phyloP scores from a whole-genome alignment of 495 filamentous ascomycete genomes.

The Penicillium angulare region DNA sequence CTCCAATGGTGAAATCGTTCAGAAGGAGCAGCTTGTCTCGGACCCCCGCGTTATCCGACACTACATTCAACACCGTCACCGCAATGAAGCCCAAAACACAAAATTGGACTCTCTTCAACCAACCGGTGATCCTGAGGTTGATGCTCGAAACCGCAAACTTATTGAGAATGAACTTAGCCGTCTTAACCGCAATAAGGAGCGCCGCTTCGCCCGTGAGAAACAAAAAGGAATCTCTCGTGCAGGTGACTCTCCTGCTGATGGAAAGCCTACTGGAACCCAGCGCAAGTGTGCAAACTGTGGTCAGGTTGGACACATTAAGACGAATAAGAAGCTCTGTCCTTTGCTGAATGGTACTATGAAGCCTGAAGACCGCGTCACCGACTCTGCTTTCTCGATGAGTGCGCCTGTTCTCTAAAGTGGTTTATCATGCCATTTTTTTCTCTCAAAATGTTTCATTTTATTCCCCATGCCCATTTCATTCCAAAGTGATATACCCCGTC shows the following conservation, averaged over 20 bases:
- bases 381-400: constrained; percentile 54
- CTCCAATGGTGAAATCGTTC: constrained; percentile 59
- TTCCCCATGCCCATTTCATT: background rate
- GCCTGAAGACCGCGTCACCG: constrained; percentile 58
- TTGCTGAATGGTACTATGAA: constrained; percentile 85
- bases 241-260: constrained; percentile 40
- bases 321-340: constrained; percentile 98
- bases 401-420: constrained; percentile 37
- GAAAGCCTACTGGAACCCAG: constrained; percentile 65
- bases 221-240: constrained; percentile 63
- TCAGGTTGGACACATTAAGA: constrained; percentile 94
- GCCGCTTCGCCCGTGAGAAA: constrained; percentile 86
- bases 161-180: constrained; percentile 75
- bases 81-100: constrained; percentile 61
- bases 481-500: constrained; percentile 13
- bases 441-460: background rate
- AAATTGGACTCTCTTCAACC: constrained; percentile 64
- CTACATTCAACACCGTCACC: constrained; percentile 54
- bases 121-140: constrained; percentile 74
- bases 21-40: constrained; percentile 60
- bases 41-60: constrained; percentile 73
- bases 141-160: constrained; percentile 57
- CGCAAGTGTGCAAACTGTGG: constrained; percentile 98
- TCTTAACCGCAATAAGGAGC: constrained; percentile 85
- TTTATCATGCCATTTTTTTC: background rate